phyloP scores from a whole-genome alignment of 495 filamentous ascomycete genomes.

The Podospora appendiculata region DNA sequence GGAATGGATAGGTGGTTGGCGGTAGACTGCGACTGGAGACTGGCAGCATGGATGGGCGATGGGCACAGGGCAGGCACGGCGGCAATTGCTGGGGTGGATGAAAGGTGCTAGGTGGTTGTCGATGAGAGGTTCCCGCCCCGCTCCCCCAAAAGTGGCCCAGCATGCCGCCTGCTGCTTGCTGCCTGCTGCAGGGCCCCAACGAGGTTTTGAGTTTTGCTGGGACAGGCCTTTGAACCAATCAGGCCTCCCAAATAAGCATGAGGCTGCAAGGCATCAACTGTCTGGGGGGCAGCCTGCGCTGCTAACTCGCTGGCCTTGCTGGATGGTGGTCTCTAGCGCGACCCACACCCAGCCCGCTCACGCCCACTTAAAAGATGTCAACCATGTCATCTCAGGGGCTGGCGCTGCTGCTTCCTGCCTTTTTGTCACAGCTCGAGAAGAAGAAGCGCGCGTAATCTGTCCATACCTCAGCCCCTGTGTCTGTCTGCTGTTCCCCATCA shows the following conservation, averaged over 20 bases:
- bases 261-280: conserved; percentile 23
- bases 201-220: not conserved
- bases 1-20: not conserved
- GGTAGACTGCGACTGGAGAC: not conserved
- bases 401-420: too few relatives aligned
- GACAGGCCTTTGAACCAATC: conserved; percentile 11
- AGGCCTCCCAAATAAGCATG: conserved; percentile 1
- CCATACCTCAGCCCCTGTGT: too few relatives aligned
- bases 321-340: too few relatives aligned
- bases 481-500: too few relatives aligned
- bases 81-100: conserved; percentile 2
- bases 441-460: too few relatives aligned
- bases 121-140: conserved; percentile 3
- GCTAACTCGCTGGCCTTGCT: too few relatives aligned
- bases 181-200: too few relatives aligned
- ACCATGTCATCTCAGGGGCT: not conserved
- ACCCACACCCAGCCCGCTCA: too few relatives aligned
- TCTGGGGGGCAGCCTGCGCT: not conserved
- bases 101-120: not conserved
- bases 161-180: too few relatives aligned
- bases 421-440: too few relatives aligned
- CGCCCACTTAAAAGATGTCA: not conserved
- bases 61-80: conserved; percentile 1
- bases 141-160: too few relatives aligned
- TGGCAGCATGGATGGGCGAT: not conserved